Base-by-base conservation (phyloP, 2,329 filamentous ascomycete species). In the Talaromyces albobiverticillius region DNA sequence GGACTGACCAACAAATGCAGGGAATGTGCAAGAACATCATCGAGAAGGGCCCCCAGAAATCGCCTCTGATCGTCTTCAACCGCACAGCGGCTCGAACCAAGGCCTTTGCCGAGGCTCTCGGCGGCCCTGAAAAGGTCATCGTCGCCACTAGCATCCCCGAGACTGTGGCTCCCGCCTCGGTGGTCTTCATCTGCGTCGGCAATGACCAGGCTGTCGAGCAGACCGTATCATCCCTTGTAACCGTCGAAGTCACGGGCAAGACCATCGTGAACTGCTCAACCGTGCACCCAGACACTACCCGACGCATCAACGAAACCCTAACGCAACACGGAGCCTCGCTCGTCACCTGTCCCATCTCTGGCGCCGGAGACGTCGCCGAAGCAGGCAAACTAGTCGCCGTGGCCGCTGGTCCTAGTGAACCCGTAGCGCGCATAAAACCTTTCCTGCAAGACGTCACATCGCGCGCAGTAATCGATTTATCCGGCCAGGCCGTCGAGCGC, bases 221-320 rank as follows among this genome's bases (percentile, higher is more conserved):
- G 3, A 82, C 84, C 18, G 79, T 90, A 57, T 71, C 79, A 40
- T 67, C 77, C 3, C 80, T 87, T 31, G 73, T 90, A 4, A 64
- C 80, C 47, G 65, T 73, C n/a, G 74, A 83, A 54, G 73, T 89
- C 23, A 78, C 78, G 26, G 85, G 83, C 58, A 96, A 95, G 75
- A 76, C 94, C 14, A 86, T 96, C 61, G 81, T 95, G 26, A 90
- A 96, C 66, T 92, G 88, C 78, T 93, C 89, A 3, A 95, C 91
- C 22, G 83, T 96, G 29, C 88, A 93, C 69, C 90, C 91, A 0
- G 86, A 91, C 52, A 90, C 88, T 3, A 89, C 88, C 1, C 82
- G 89, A 57, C 77, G 77, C 20, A 71, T 90, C 3, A 86, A 85
- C 23, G 76, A 83, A 61, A 76, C 71, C 22, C 75, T 87, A 56